Evolutionary conservation across 805 yeast genomes (phyloP).

Genomic region (Saccharomycopsis fermentans): DNA sequence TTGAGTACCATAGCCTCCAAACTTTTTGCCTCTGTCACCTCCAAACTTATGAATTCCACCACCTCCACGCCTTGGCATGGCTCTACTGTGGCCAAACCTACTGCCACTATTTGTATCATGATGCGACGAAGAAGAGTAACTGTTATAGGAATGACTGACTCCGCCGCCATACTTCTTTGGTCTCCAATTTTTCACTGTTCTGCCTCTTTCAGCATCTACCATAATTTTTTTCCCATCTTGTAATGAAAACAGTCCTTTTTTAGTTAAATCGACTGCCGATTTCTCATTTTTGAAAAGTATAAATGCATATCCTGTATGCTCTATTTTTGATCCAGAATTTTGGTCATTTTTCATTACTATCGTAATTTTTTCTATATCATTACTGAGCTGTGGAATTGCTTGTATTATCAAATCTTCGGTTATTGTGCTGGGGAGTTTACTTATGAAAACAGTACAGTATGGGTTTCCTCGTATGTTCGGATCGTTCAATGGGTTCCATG

Average conservation of each 20-base stretch:
- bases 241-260: constrained; percentile 33
- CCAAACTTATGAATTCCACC: background rate
- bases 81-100: background rate
- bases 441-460: constrained; percentile 65
- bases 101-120: background rate
- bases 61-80: background rate
- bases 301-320: constrained; percentile 78
- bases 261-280: constrained; percentile 49
- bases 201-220: constrained; percentile 66
- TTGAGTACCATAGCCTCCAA: background rate
- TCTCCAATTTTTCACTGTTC: constrained; percentile 55
- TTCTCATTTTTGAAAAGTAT: constrained; percentile 55
- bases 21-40: background rate
- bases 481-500: constrained; percentile 50
- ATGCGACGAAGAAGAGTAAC: background rate
- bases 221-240: constrained; percentile 41
- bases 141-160: constrained; percentile 36
- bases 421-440: constrained; percentile 53
- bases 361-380: constrained; percentile 53
- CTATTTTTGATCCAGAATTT: constrained; percentile 27
- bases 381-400: constrained; percentile 35
- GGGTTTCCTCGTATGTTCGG: constrained; percentile 62
- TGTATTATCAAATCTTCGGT: constrained; percentile 61
- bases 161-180: constrained; percentile 86
- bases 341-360: constrained; percentile 44